A percentile compares a stretch with the other conserved stretches of the same genome.
Conservation (phyloP, 2,329 filamentous ascomycete genomes). For the Cercospora zeae-maydis region DNA sequence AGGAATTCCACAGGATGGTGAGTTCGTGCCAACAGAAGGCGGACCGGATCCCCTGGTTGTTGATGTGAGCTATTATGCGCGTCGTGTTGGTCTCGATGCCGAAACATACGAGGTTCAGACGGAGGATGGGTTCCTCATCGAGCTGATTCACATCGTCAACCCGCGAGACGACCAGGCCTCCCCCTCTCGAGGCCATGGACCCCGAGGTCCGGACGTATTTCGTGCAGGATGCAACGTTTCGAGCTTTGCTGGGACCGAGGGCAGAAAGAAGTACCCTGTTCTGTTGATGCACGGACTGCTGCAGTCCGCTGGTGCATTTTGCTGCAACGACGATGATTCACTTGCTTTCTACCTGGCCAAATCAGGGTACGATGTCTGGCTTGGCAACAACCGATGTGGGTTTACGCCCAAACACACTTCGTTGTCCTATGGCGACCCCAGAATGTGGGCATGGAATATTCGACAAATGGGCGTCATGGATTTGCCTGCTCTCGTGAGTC, state of each 20-base stretch:
- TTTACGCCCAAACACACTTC: conserved; percentile 72
- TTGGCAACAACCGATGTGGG: conserved; percentile 89
- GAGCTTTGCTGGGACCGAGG: conserved; percentile 37
- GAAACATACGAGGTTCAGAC: conserved; percentile 83
- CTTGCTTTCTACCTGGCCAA: conserved; percentile 91
- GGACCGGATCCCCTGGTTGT: conserved; percentile 74
- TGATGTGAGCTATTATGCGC: conserved; percentile 78
- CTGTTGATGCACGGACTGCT: conserved; percentile 84
- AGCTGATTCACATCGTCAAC: conserved; percentile 85
- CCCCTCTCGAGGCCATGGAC: conserved; percentile 47
- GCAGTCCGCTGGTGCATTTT: conserved; percentile 84
- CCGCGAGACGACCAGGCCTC: conserved; percentile 64
- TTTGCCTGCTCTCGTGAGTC: conserved; percentile 72
- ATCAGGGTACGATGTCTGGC: conserved; percentile 89
- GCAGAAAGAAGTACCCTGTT: conserved; percentile 68
- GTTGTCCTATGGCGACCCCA: conserved; percentile 69
- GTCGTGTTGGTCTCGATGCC: conserved; percentile 79
- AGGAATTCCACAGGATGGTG: conserved; percentile 34
- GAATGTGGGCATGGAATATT: conserved; percentile 98
- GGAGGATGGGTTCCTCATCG: conserved; percentile 88
- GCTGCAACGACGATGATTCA: conserved; percentile 82
- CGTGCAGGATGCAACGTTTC: conserved; percentile 23
- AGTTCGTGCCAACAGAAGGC: conserved; percentile 70
- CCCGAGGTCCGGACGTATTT: conserved; percentile 63
- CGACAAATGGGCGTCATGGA: conserved; percentile 90